These are phyloP conservation scores for Tetrahymena elliotti DNA, from an alignment of 73 alveolate genomes.

Conservation along the genomic window DNA sequence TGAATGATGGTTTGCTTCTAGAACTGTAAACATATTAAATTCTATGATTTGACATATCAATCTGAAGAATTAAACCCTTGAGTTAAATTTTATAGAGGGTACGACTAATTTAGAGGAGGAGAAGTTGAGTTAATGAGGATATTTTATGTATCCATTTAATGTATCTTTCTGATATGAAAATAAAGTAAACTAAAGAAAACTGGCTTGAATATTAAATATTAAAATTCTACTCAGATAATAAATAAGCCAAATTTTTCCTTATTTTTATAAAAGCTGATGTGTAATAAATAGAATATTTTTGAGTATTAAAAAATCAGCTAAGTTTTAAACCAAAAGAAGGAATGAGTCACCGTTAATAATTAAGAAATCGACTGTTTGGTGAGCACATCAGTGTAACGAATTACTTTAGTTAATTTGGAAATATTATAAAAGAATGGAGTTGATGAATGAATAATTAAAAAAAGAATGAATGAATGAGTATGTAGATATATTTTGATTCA, in stretches of 20 bases:
- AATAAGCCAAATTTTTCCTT: background rate
- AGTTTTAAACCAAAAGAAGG: background rate
- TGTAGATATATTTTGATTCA: background rate
- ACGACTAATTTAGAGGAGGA: background rate
- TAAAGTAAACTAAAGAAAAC: background rate
- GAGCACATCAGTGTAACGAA: background rate
- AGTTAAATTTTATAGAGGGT: no score
- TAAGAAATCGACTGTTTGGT: background rate
- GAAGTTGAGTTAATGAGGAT: background rate
- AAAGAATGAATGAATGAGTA: no score
- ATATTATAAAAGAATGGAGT: background rate
- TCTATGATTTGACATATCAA: no score
- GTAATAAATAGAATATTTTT: background rate
- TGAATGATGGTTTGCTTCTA: no score
- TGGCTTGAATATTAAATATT: background rate
- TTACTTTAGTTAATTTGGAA: no score
- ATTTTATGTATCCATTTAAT: background rate
- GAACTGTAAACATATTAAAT: no score
- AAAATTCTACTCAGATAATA: background rate
- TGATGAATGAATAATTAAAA: no score
- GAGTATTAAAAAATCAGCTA: background rate
- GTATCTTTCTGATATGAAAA: background rate
- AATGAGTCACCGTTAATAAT: background rate
- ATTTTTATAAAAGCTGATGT: no score
- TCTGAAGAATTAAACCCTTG: no score